Conservation (phyloP, 2,329 filamentous ascomycete genomes). For the Colletotrichum costaricense region DNA sequence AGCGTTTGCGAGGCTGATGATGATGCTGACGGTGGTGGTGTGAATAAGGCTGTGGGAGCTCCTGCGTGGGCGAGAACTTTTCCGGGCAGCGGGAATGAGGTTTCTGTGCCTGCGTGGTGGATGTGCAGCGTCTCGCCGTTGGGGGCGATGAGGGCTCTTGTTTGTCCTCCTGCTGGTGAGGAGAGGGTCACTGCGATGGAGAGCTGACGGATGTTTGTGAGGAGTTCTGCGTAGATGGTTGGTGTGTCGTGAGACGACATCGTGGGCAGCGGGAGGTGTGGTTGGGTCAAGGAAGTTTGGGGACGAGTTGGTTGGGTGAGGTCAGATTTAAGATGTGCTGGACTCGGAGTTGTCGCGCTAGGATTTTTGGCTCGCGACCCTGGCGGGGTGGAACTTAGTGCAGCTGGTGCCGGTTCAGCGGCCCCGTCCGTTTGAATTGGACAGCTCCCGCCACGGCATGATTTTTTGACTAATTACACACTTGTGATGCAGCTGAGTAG, state of each 20-base stretch:
- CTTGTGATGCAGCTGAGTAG: too few relatives aligned
- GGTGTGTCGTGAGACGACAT: constrained; percentile 21
- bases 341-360: background rate
- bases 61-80: constrained; percentile 44
- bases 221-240: constrained; percentile 71
- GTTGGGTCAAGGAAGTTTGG: background rate
- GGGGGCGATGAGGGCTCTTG: constrained; percentile 54
- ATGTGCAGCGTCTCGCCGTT: constrained; percentile 60
- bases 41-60: constrained; percentile 46
- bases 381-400: background rate
- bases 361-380: background rate
- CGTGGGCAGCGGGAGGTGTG: background rate
- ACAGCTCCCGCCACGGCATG: background rate
- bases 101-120: constrained; percentile 54
- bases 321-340: constrained; percentile 8
- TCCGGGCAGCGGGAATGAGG: constrained; percentile 56
- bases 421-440: background rate
- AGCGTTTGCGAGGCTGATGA: constrained; percentile 41
- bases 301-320: background rate
- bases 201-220: constrained; percentile 73
- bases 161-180: constrained; percentile 54
- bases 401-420: background rate
- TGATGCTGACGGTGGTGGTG: constrained; percentile 49
- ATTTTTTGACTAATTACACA: background rate
- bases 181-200: constrained; percentile 66